Percentiles rank a stretch among this genome's conserved stretches.
Evolutionary conservation across 805 yeast species (phyloP).

Genomic region (Kuraishia hungarica): DNA sequence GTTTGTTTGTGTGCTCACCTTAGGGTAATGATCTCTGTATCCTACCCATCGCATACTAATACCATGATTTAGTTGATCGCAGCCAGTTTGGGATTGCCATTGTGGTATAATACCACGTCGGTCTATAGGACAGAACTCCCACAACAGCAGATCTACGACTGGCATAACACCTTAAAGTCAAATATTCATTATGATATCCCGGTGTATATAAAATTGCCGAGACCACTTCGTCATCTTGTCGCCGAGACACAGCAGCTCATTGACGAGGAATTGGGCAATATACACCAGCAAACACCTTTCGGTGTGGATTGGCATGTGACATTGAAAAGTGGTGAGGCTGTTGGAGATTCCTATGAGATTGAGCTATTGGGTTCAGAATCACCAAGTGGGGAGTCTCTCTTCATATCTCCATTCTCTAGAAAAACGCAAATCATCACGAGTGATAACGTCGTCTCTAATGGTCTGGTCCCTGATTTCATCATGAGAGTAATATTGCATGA

Average conservation of each 20-base stretch:
- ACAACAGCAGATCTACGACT: conserved; percentile 26
- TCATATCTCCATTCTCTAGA: conserved; percentile 29
- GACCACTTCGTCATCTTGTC: conserved; percentile 21
- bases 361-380: conserved; percentile 19
- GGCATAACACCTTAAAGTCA: conserved; percentile 10
- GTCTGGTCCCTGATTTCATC: conserved; percentile 27
- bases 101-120: conserved; percentile 53
- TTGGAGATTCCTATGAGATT: conserved; percentile 28
- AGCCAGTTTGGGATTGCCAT: conserved; percentile 41
- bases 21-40: too few species aligned
- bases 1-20: too few species aligned
- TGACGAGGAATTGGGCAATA: conserved; percentile 19
- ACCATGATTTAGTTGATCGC: conserved; percentile 9
- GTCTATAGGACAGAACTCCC: conserved; percentile 59
- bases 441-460: conserved; percentile 14
- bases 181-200: conserved; percentile 29
- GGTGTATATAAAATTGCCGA: conserved; percentile 28
- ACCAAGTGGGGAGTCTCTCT: conserved; percentile 13
- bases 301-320: conserved; percentile 23
- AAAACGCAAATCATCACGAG: conserved; percentile 23
- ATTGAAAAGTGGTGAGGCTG: conserved; percentile 16
- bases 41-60: background rate
- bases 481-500: conserved; percentile 26
- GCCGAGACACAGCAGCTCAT: conserved; percentile 26
- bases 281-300: conserved; percentile 12